Base-by-base conservation (phyloP, 1,284 basidiomycete genomes). In the Quambalaria eucalypti region DNA sequence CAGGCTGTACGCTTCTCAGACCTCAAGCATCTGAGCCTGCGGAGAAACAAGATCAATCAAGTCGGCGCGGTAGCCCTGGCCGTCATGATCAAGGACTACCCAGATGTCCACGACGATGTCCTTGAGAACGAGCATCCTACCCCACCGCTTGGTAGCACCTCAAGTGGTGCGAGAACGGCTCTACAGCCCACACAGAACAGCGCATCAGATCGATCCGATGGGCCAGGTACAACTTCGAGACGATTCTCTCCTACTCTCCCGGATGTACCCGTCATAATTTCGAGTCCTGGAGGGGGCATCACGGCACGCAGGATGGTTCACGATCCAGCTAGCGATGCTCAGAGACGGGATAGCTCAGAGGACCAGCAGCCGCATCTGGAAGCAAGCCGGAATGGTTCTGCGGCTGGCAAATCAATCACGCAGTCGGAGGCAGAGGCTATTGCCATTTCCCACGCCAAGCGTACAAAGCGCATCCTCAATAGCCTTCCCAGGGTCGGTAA, bases 401-500 rank as follows among this genome's bases (percentile, higher is more conserved):
- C n/a, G n/a, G n/a, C n/a, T n/a, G n/a, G n/a, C n/a, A n/a, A n/a
- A n/a, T n/a, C n/a, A n/a, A n/a, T n/a, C n/a, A n/a, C n/a, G n/a
- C n/a, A n/a, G n/a, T 61, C 54, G 50, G 71, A 66, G 36, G 57
- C 62, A 26, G 62, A 69, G 39, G 66, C 63, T 4, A 56, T 66
- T 9, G 59, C 64, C 1, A 54, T 65, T 8, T 64, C 55, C 28
- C 61, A 61, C 21, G 65, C 66, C 9, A 68, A 65, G 50, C 58
- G 66, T 9, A 60, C 60, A 7, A 52, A 67, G 49, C 46, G 65
- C 19, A 66, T 73, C 29, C 25, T 66, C 42, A 64, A 92, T 65
- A 83, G 84, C 21, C 77, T 95, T 55, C 89, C 92, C 26, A 79
- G 89, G 42, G 78, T 95, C 10, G 92, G 92, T 2, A 84, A 84